A percentile compares a stretch with the other conserved stretches of the same genome.
These are phyloP conservation scores for Candida vaughaniae DNA, from an alignment of 805 yeast species.

Conservation along the genomic window DNA sequence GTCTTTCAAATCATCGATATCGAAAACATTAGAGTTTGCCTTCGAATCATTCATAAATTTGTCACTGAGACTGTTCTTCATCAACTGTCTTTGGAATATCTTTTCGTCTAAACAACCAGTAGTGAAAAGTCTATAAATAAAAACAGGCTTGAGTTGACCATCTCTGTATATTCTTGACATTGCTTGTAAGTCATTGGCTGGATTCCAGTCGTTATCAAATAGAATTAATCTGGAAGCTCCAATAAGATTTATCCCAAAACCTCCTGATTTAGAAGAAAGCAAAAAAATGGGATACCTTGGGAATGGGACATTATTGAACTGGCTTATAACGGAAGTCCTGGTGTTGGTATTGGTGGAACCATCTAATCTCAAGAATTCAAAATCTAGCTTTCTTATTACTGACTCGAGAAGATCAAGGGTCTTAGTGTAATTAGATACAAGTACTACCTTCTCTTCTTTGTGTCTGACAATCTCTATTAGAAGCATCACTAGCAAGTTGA, in stretches of 20 bases:
- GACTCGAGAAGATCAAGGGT: constrained; percentile 76
- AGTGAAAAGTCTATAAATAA: constrained; percentile 77
- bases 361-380: constrained; percentile 67
- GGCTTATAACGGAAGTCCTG: constrained; percentile 63
- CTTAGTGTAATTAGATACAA: constrained; percentile 85
- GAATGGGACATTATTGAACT: constrained; percentile 55
- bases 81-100: constrained; percentile 85
- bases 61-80: constrained; percentile 77
- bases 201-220: constrained; percentile 97
- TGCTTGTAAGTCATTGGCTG: constrained; percentile 87
- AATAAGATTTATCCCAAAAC: constrained; percentile 83
- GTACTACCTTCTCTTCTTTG: constrained; percentile 68
- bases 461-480: constrained; percentile 50
- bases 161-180: constrained; percentile 95
- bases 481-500: constrained; percentile 56
- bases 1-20: constrained; percentile 65
- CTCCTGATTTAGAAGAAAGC: constrained; percentile 89
- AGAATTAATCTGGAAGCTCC: constrained; percentile 87
- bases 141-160: constrained; percentile 80
- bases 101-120: constrained; percentile 94
- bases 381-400: constrained; percentile 46
- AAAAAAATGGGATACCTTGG: constrained; percentile 59
- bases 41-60: constrained; percentile 51
- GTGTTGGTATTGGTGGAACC: constrained; percentile 74
- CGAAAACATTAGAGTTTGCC: constrained; percentile 66